Percentiles rank a stretch among this genome's conserved stretches.
phyloP scores from a whole-genome alignment of 345 rosid species.

The Boechera stricta region DNA sequence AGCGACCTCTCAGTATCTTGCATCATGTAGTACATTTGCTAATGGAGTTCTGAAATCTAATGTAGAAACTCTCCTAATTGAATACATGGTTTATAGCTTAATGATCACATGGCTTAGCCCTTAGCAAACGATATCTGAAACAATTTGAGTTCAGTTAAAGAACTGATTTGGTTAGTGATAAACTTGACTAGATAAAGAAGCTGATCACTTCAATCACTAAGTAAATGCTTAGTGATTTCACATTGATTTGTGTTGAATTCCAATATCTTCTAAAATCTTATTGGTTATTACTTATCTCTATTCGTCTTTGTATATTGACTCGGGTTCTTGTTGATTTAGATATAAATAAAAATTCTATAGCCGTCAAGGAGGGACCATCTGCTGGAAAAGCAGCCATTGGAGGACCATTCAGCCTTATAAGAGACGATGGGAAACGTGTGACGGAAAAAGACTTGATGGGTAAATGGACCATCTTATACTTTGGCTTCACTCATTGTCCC shows the following conservation, averaged over 20 bases:
- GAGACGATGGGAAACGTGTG: conserved; percentile 80
- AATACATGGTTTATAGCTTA: conserved; percentile 3
- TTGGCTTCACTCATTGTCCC: conserved; percentile 99
- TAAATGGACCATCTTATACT: conserved; percentile 86
- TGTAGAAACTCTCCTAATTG: conserved; percentile 8
- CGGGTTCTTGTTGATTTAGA: conserved; percentile 50
- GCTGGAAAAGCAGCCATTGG: conserved; percentile 95
- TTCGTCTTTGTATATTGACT: conserved; percentile 30
- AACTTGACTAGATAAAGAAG: neutral
- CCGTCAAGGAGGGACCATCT: conserved; percentile 94
- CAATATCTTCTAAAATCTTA: neutral
- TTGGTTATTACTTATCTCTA: neutral
- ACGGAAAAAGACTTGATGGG: conserved; percentile 87
- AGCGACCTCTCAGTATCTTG: conserved; percentile 12
- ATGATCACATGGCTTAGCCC: neutral
- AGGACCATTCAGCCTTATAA: conserved; percentile 84
- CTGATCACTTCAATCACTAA: conserved; percentile 22
- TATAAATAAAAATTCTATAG: conserved; percentile 67
- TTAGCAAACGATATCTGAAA: conserved; percentile 8
- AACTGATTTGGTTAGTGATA: conserved; percentile 13
- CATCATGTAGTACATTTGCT: neutral
- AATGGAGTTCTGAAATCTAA: neutral
- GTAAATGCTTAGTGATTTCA: conserved; percentile 13
- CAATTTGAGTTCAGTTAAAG: neutral
- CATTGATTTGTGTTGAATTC: neutral